Evolutionary conservation across 106 monocot genomes (phyloP).

Genomic region (Phalaenopsis aphrodite): DNA sequence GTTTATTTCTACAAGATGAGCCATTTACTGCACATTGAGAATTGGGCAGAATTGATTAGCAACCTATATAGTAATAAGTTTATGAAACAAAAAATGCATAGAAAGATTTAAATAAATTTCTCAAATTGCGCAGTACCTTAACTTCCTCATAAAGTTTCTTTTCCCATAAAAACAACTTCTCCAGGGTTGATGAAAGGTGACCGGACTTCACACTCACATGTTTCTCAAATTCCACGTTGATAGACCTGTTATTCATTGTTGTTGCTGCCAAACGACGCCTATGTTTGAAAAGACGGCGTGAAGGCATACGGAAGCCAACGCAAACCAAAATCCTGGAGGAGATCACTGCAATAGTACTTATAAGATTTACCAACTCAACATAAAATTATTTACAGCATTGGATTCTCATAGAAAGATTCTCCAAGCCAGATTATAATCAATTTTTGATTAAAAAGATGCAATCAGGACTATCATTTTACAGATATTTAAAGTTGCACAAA

Average conservation of each 20-base stretch:
- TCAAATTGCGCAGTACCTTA: constrained; percentile 21
- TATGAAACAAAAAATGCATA: background rate
- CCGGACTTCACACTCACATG: constrained; percentile 19
- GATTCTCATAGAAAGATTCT: background rate
- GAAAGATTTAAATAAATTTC: background rate
- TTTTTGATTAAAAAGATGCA: background rate
- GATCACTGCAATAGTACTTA: constrained; percentile 41
- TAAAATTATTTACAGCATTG: background rate
- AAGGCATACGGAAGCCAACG: constrained; percentile 22
- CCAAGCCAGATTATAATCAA: background rate
- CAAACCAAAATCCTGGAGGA: constrained; percentile 42
- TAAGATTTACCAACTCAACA: constrained; percentile 8
- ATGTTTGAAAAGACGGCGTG: constrained; percentile 21
- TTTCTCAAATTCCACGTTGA: constrained; percentile 9
- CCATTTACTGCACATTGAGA: background rate
- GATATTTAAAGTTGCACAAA: background rate
- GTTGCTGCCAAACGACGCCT: constrained; percentile 10
- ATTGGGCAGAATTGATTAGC: background rate
- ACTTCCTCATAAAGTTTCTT: constrained; percentile 79
- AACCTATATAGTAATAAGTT: background rate
- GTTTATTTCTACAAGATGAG: background rate
- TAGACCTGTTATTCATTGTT: constrained; percentile 14
- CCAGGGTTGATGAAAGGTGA: constrained; percentile 57
- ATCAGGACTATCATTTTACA: background rate
- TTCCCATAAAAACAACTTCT: constrained; percentile 76